These are phyloP conservation scores for Canariomyces notabilis DNA, from an alignment of 2,329 filamentous ascomycete species.

Conservation along the genomic window DNA sequence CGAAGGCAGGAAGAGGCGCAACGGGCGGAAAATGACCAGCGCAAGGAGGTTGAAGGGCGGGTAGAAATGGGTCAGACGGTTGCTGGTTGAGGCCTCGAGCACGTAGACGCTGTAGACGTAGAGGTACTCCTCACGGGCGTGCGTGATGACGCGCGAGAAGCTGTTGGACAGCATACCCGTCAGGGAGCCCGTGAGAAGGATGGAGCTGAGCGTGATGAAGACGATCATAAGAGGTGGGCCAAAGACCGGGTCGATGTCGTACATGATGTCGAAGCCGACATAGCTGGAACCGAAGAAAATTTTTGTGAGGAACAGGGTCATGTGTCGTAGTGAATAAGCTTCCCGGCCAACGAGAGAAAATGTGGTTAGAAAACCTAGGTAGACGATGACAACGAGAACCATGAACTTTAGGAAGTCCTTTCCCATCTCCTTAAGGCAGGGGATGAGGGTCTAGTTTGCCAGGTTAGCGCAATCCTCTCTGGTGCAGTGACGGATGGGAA, in stretches of 20 bases:
- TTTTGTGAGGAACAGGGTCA: constrained; percentile 73
- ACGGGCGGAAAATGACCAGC: constrained; percentile 64
- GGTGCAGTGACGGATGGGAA: not conserved
- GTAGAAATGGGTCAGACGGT: constrained; percentile 64
- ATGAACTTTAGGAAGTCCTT: constrained; percentile 86
- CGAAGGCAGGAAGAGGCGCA: constrained; percentile 62
- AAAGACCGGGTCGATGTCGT: constrained; percentile 53
- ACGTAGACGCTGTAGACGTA: constrained; percentile 68
- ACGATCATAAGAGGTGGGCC: constrained; percentile 61
- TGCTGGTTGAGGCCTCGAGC: constrained; percentile 62
- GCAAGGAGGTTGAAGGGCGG: constrained; percentile 71
- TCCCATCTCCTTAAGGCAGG: constrained; percentile 89
- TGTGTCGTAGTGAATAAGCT: constrained; percentile 57
- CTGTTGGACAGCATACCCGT: constrained; percentile 76
- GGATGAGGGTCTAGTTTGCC: constrained; percentile 60
- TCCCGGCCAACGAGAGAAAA: constrained; percentile 74
- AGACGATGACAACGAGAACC: constrained; percentile 69
- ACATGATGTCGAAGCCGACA: constrained; percentile 66
- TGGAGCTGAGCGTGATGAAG: constrained; percentile 72
- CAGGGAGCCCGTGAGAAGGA: constrained; percentile 71
- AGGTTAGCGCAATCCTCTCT: not conserved
- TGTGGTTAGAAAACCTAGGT: constrained; percentile 83
- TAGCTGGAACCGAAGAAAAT: constrained; percentile 76
- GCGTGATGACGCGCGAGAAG: constrained; percentile 59
- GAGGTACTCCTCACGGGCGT: constrained; percentile 69